These are phyloP conservation scores for Litsea cubeba DNA, from an alignment of 164 flowering plant genomes.

Conservation along the genomic window DNA sequence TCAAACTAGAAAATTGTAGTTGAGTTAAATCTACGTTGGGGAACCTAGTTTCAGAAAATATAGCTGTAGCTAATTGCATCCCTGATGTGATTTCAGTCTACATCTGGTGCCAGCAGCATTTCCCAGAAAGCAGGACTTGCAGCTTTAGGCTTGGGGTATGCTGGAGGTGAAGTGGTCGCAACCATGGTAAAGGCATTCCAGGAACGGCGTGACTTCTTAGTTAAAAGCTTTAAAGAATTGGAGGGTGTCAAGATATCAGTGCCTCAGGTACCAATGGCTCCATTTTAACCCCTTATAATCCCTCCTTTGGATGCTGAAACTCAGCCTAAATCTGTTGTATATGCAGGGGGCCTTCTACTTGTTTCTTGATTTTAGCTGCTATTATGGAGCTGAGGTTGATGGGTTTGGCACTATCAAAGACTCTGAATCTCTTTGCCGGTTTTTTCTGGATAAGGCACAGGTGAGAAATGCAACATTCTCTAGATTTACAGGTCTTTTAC, in stretches of 20 bases:
- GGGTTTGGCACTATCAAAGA: slow-evolving; percentile 73
- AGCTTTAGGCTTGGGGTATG: slow-evolving; percentile 83
- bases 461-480: slow-evolving; percentile 26
- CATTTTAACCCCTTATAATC: not conserved
- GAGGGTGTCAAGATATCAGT: slow-evolving; percentile 79
- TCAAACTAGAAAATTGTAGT: no score
- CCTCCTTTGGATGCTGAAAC: not conserved
- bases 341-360: slow-evolving; percentile 97
- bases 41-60: not conserved
- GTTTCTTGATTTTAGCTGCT: slow-evolving; percentile 78
- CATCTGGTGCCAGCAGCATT: slow-evolving; percentile 95
- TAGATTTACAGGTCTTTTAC: not conserved
- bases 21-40: not conserved
- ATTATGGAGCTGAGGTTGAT: slow-evolving; percentile 71
- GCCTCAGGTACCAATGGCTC: slow-evolving; percentile 57
- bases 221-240: slow-evolving; percentile 60
- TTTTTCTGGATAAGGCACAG: slow-evolving; percentile 79
- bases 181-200: slow-evolving; percentile 86
- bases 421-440: slow-evolving; percentile 84
- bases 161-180: slow-evolving; percentile 85
- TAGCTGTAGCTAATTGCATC: slow-evolving; percentile 1
- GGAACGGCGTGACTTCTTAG: slow-evolving; percentile 80
- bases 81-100: slow-evolving; percentile 40
- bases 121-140: slow-evolving; percentile 95
- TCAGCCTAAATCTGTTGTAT: not conserved